phyloP scores from a whole-genome alignment of 169 alveolate genomes.

The Eimeria maxima region DNA sequence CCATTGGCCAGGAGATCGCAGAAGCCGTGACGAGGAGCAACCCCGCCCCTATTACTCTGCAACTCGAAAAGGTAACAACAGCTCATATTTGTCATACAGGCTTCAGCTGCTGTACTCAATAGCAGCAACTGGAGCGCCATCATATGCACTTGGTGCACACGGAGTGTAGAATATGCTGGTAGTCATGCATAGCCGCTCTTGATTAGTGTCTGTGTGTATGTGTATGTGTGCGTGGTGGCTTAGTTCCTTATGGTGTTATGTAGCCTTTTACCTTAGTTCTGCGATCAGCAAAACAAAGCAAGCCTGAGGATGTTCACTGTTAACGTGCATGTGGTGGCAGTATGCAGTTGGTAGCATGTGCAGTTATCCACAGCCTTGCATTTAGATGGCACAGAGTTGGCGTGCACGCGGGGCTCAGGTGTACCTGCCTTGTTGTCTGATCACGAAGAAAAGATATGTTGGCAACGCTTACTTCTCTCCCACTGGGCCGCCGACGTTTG shows the following conservation, averaged over 20 bases:
- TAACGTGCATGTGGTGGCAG: background rate
- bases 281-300: background rate
- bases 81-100: background rate
- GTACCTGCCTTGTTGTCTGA: conserved; percentile 83
- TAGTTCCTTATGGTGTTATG: background rate
- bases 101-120: background rate
- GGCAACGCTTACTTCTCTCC: conserved; percentile 82
- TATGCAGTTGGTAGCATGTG: background rate
- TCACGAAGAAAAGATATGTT: conserved; percentile 84
- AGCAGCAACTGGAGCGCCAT: background rate
- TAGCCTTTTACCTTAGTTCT: background rate
- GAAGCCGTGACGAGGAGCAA: conserved; percentile 78
- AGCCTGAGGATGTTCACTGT: background rate
- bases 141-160: background rate
- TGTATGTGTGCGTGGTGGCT: background rate
- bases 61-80: conserved; percentile 83
- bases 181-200: background rate
- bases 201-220: background rate
- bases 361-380: background rate
- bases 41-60: conserved; percentile 84
- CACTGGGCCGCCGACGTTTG: conserved; percentile 75
- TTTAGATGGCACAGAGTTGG: background rate
- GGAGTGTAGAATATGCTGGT: background rate
- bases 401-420: conserved; percentile 62
- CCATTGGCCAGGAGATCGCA: conserved; percentile 83